Evolutionary conservation across 805 yeast species (phyloP).

Genomic region (Kuraishia hungarica): DNA sequence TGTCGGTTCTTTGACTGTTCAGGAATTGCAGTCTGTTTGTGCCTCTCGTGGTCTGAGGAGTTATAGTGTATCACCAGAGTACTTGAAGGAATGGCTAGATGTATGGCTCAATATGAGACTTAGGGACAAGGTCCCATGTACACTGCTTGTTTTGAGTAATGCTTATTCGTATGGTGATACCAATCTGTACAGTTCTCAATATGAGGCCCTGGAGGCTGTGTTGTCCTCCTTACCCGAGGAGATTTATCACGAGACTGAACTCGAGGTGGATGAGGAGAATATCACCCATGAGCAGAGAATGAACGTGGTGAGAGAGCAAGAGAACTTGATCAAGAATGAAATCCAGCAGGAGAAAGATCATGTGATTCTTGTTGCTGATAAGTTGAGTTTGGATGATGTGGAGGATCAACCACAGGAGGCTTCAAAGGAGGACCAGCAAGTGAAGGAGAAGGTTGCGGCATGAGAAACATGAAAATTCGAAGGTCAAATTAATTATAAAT

Average conservation of each 20-base stretch:
- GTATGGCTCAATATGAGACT: conserved; percentile 87
- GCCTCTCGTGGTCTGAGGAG: conserved; percentile 88
- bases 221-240: conserved; percentile 89
- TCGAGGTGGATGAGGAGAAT: conserved; percentile 63
- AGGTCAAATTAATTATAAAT: too few relatives aligned
- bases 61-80: conserved; percentile 66
- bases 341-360: conserved; percentile 68
- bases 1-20: conserved; percentile 67
- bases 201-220: conserved; percentile 85
- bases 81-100: conserved; percentile 65
- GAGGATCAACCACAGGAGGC: conserved; percentile 7
- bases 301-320: conserved; percentile 71
- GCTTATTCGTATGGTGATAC: conserved; percentile 77
- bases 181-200: conserved; percentile 19
- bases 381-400: conserved; percentile 49
- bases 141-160: conserved; percentile 72
- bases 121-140: conserved; percentile 82
- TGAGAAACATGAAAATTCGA: too few relatives aligned
- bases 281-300: conserved; percentile 64
- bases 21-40: conserved; percentile 84
- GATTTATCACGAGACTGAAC: conserved; percentile 89
- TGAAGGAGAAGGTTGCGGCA: background rate
- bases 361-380: conserved; percentile 54
- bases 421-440: background rate
- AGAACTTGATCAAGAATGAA: conserved; percentile 80